These are phyloP conservation scores for Fragaria ananassa DNA, from an alignment of 306 rosid genomes.

Conservation along the genomic window DNA sequence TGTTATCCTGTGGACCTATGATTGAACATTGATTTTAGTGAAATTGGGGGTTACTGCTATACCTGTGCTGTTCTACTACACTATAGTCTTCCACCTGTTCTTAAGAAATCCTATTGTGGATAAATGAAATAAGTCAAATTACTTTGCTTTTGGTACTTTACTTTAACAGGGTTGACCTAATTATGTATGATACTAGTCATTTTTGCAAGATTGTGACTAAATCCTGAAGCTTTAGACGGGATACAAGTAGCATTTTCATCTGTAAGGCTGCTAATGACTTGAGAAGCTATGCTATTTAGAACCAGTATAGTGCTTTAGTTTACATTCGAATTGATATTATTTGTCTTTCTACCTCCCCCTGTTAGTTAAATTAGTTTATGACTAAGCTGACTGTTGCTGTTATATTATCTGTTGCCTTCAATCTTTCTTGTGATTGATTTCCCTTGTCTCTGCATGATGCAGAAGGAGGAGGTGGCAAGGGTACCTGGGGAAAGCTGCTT, in stretches of 20 bases:
- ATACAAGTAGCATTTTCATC: background rate
- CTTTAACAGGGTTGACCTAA: background rate
- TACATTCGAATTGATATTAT: background rate
- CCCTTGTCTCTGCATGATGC: conserved; percentile 1
- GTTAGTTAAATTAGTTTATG: background rate
- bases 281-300: background rate
- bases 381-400: background rate
- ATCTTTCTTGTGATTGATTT: background rate
- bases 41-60: background rate
- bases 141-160: background rate
- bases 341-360: background rate
- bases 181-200: background rate
- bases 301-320: background rate
- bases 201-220: background rate
- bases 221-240: background rate
- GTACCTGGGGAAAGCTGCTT: conserved; percentile 61
- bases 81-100: background rate
- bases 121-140: background rate
- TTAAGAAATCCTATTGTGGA: background rate
- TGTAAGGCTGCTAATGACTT: background rate
- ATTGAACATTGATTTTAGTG: background rate
- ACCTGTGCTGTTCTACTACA: background rate
- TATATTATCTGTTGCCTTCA: background rate
- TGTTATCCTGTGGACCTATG: background rate
- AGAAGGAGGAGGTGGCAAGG: conserved; percentile 71